Conservation (phyloP, 2,329 filamentous ascomycete species). For the Paraphaeosphaeria sporulosa region DNA sequence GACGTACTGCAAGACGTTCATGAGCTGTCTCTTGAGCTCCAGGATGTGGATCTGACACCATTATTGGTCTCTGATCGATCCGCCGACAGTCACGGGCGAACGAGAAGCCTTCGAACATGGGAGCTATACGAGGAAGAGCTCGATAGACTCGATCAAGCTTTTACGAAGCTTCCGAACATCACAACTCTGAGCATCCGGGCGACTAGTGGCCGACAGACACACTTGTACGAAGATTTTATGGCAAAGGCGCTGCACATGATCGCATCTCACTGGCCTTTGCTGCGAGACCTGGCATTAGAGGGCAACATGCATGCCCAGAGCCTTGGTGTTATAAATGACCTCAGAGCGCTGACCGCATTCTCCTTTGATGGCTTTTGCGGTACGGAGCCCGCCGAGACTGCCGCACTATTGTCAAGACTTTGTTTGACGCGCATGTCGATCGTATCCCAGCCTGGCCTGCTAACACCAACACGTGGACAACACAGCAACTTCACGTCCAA, state of each 20-base stretch:
- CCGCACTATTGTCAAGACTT: constrained; percentile 29
- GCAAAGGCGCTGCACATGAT: constrained; percentile 25
- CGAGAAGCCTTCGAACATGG: constrained; percentile 28
- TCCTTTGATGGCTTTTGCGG: constrained; percentile 39
- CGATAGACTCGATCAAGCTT: constrained; percentile 20
- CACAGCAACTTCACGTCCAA: constrained; percentile 25
- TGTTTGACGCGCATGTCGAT: constrained; percentile 31
- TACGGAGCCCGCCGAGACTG: constrained; percentile 25
- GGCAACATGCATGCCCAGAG: constrained; percentile 36
- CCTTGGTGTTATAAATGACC: constrained; percentile 25
- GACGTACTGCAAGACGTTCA: constrained; percentile 28
- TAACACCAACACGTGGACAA: constrained; percentile 15
- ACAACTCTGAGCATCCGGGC: constrained; percentile 31
- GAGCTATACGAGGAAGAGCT: constrained; percentile 37
- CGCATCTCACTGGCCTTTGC: constrained; percentile 22
- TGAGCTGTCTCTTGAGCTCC: constrained; percentile 30
- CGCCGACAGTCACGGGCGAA: neutral
- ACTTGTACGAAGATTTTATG: constrained; percentile 37
- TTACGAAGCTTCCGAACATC: constrained; percentile 29
- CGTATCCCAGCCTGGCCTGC: constrained; percentile 26
- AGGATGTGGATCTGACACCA: constrained; percentile 39
- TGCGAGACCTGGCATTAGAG: constrained; percentile 29
- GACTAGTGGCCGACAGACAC: constrained; percentile 27
- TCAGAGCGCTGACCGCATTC: constrained; percentile 29
- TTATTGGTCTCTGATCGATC: constrained; percentile 19